A percentile compares a stretch with the other conserved stretches of the same genome.
Evolutionary conservation across 139 green algal species (phyloP).

Genomic region (Auxenochlorella pyrenoidosa): DNA sequence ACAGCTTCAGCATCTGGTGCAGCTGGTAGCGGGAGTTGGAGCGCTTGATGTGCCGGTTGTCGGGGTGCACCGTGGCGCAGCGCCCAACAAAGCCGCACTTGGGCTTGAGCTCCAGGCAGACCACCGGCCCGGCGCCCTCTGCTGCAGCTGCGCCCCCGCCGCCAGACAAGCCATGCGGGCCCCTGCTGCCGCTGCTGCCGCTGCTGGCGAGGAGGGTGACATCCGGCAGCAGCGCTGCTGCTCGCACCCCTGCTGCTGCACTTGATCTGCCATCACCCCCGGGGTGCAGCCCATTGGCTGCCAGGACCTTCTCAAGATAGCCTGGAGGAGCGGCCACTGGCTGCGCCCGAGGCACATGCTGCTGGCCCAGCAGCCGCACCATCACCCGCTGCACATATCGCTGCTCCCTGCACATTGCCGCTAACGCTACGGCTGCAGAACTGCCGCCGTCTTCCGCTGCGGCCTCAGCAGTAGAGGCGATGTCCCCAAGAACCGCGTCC

Average conservation of each 20-base stretch:
- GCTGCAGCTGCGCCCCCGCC: neutral
- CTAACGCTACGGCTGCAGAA: neutral
- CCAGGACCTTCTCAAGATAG: neutral
- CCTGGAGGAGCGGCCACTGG: neutral
- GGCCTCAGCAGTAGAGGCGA: neutral
- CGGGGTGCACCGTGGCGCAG: conserved; percentile 13
- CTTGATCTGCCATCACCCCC: neutral
- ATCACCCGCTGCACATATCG: conserved; percentile 9
- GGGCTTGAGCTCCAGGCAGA: conserved; percentile 81
- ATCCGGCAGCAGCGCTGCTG: conserved; percentile 40
- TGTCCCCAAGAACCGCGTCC: conserved; percentile 11
- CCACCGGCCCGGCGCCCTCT: neutral
- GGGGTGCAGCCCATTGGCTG: neutral
- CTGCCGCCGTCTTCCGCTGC: neutral
- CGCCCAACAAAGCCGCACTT: conserved; percentile 69
- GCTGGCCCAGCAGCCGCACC: conserved; percentile 11
- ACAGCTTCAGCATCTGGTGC: conserved; percentile 73
- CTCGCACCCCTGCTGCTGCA: neutral
- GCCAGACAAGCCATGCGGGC: too few relatives aligned
- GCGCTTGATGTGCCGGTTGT: conserved; percentile 47
- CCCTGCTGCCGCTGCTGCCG: neutral
- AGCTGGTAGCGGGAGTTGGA: conserved; percentile 63
- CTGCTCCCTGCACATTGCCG: neutral
- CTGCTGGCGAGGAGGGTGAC: conserved; percentile 27
- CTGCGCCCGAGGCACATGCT: neutral